Base-by-base conservation (phyloP, 805 yeast species). In the Teunomyces barrocoloradensis region DNA sequence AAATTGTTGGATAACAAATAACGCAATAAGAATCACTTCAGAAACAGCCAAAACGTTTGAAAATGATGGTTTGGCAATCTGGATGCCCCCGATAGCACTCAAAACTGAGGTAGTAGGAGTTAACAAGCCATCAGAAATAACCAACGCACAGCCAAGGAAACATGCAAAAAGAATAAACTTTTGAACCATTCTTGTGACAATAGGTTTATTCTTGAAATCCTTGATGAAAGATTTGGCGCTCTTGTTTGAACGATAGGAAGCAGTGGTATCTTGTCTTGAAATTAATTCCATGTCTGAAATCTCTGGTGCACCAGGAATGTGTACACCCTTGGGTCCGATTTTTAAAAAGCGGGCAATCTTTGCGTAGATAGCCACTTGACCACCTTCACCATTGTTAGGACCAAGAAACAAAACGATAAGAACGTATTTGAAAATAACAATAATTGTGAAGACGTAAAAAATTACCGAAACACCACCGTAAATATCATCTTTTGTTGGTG, bases 31-130 rank as follows among this genome's bases (percentile, higher is more conserved):
- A 39, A 81, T 69, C 4, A 66, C 77, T 53, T 76, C 75, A 1
- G 84, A 73, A 4, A 80, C 75, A 1, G 77, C 77, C 59, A 80
- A 67, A 5, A 75, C 78, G 36, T 64, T 60, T 43, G 57, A 54
- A 50, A 79, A 68, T 5, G 69, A 58, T 2, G 84, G 82, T 20
- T 64, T 67, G 5, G 83, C 81, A 13, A 77, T 73, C 38, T 77
- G 74, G 38, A 80, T 76, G 45, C 87, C 87, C 2, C 74, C 76
- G 29, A 81, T 63, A 1, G 85, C 84, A 46, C 80, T 72, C 42
- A 81, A 68, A 3, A 81, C 82, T 1, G 85, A 80, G 10, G 84
- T 80, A 2, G 85, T 81, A 21, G 87, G 87, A 2, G 86, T 81
- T 49, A 81, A 67, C 45, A 81, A 63, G 5, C 85, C 85, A 60